Base-by-base conservation (phyloP, 2,329 filamentous ascomycete species). In the Juglanconis sp. region DNA sequence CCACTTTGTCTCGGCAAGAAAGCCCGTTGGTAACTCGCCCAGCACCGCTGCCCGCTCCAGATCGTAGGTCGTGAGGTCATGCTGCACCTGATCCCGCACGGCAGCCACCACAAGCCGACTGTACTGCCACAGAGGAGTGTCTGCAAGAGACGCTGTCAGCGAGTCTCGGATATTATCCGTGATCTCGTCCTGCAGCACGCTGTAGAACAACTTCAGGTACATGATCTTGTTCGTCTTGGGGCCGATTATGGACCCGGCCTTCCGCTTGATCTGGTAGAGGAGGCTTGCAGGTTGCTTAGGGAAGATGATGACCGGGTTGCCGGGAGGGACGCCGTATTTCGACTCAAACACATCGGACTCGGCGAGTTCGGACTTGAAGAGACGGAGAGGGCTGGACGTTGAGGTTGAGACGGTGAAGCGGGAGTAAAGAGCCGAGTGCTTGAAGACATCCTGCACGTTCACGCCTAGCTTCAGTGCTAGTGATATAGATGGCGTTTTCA, bases 371-470 rank as follows among this genome's bases (percentile, higher is more conserved):
- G 90, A 91, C 57, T 83, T 83, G 50, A 90, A 80, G 6, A 99
- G 77, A 4, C 89, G 84, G 9, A 98, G 73, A 0, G 95, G 95
- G 35, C 88, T 87, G 31, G 84, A 73, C 59, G 82, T 91, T 1
- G 91, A 89, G 0, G 93, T 92, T 11, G 91, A 92, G 56, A 99
- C 88, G 13, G 91, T 96, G 72, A 99, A 99, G 9, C 89, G 88
- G 0, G 93, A 97, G 69, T 95, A 95, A 0, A 98, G 80, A 0
- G 86, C 82, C 7, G 87, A 78, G 64, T 91, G 86, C 71, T 96
- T 96, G 79, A 98, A 98, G 34, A 96, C 86, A 67, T 99, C 95
- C 68, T 98, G 93, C 5, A 99, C 95, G 65, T 98, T 98, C 64
- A 99, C 95, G 3, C 94, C 93, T 3, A 99, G 81, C 0, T 92